Evolutionary conservation across 495 filamentous ascomycete species (phyloP), one percentile per base, ranked within the genome.

Genomic region (Clavariopsis aquatica): DNA sequence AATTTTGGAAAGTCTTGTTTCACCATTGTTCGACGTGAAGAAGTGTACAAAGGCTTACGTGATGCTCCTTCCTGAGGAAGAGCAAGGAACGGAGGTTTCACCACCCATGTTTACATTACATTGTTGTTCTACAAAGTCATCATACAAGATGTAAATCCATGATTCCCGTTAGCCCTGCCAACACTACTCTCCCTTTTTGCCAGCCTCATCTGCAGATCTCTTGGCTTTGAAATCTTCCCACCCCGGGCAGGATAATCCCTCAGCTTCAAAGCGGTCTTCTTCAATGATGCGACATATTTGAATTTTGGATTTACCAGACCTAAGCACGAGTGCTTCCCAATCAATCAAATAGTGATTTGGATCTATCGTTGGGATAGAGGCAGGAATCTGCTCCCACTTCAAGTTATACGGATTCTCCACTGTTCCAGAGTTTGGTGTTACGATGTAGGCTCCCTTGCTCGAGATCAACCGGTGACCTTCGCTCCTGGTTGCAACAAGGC

Each of bases 231-330:
- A 45, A 15, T 66, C 62, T 23, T 66, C 62, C 70, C 73, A 72
- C 0, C 71, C 69, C 0, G 68, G 64, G 9, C 49, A 64, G 17
- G 43, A 26, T 27, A 65, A 26, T 4, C 66, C 68, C 26, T 56
- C 27, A 2, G 59, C 60, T 28, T 72, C 60, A 47, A 74, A 96
- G 52, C 90, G 85, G 60, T 87, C 81, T 71, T 95, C 89, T 62
- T 80, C 80, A 17, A 95, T 78, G 62, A 96, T 81, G 65, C 87
- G 77, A 51, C 95, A 80, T 49, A 92, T 76, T 53, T 86, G 85
- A 34, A 94, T 76, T 71, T 92, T 92, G 81, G 89, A 88, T 75
- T 96, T 96, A 31, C 91, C 91, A 29, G 83, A 75, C 67, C 91
- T 83, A 22, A 96, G 74, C 61, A 95, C 82, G 17, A 66, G 55